These are phyloP conservation scores for Suillus spraguei DNA, from an alignment of 768 basidiomycete genomes.

Conservation along the genomic window DNA sequence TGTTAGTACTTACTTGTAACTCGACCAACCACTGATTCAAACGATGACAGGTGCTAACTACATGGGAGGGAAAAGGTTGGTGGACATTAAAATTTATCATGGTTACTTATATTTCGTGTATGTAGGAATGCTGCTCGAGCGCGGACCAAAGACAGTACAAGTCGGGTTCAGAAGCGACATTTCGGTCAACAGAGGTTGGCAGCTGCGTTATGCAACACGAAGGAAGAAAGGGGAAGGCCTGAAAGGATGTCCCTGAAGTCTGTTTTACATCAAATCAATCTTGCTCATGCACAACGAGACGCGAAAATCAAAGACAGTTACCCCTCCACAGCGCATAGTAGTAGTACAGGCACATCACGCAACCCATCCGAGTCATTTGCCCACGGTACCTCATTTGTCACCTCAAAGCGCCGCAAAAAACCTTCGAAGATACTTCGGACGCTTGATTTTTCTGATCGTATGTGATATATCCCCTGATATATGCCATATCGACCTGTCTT, in stretches of 20 bases:
- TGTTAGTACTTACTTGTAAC: neutral
- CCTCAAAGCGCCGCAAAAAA: conserved; percentile 13
- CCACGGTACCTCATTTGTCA: conserved; percentile 3
- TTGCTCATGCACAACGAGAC: conserved; percentile 29
- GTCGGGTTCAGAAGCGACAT: conserved; percentile 57
- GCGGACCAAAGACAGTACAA: conserved; percentile 55
- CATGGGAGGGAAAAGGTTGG: conserved; percentile 72
- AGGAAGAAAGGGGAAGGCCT: conserved; percentile 13
- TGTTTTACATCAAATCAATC: conserved; percentile 23
- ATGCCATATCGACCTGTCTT: neutral
- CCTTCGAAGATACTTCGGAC: conserved; percentile 27
- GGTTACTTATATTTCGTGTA: conserved; percentile 1
- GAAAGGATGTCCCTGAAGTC: conserved; percentile 14
- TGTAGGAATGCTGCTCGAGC: conserved; percentile 60
- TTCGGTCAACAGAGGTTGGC: conserved; percentile 62
- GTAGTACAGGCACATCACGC: neutral
- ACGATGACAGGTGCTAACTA: conserved; percentile 71
- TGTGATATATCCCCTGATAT: conserved; percentile 13
- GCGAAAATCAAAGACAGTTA: neutral
- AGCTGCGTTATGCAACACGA: conserved; percentile 41
- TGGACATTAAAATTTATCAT: neutral
- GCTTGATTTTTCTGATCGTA: conserved; percentile 32
- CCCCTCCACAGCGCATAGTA: conserved; percentile 1
- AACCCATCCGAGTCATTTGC: conserved; percentile 12
- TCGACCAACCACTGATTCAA: neutral